phyloP scores from a whole-genome alignment of 129 eudicot species.

The Heracleum sosnowskyi region DNA sequence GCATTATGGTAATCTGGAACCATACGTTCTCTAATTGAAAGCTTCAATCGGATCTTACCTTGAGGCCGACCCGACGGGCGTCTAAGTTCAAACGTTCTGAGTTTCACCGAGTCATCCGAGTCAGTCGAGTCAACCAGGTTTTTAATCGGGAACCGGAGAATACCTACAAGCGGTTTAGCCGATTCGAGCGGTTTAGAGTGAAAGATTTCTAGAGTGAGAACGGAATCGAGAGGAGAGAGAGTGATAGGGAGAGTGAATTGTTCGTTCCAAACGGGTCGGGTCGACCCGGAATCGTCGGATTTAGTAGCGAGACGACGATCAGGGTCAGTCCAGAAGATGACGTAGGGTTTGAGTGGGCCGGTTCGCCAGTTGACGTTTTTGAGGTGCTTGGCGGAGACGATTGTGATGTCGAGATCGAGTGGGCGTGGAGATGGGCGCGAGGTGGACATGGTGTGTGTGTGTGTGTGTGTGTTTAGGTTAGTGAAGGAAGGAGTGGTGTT shows the following conservation, averaged over 20 bases:
- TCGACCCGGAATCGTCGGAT: constrained; percentile 58
- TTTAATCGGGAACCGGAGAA: constrained; percentile 43
- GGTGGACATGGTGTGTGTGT: constrained; percentile 28
- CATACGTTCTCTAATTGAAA: constrained; percentile 45
- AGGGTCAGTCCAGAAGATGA: constrained; percentile 78
- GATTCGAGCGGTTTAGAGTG: constrained; percentile 73
- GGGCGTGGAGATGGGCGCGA: constrained; percentile 31
- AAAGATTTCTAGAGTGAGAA: constrained; percentile 62
- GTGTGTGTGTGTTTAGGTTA: not conserved
- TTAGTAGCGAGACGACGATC: constrained; percentile 73
- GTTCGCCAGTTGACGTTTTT: constrained; percentile 82
- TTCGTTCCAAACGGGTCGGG: constrained; percentile 84
- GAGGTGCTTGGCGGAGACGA: constrained; percentile 80
- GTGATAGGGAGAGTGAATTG: constrained; percentile 49
- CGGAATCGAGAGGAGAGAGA: constrained; percentile 30
- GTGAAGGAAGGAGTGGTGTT: not conserved
- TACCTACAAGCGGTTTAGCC: constrained; percentile 66
- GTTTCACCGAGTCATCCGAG: constrained; percentile 20
- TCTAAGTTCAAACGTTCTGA: constrained; percentile 53
- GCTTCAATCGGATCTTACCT: constrained; percentile 66
- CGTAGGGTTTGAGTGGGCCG: constrained; percentile 76
- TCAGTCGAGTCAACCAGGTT: constrained; percentile 39
- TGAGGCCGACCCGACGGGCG: constrained; percentile 85
- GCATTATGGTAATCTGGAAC: constrained; percentile 47
- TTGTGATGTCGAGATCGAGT: constrained; percentile 65